A percentile compares a stretch with the other conserved stretches of the same genome.
Evolutionary conservation across 352 stramenopile species (phyloP).

Genomic region (Blastocystis sp.): DNA sequence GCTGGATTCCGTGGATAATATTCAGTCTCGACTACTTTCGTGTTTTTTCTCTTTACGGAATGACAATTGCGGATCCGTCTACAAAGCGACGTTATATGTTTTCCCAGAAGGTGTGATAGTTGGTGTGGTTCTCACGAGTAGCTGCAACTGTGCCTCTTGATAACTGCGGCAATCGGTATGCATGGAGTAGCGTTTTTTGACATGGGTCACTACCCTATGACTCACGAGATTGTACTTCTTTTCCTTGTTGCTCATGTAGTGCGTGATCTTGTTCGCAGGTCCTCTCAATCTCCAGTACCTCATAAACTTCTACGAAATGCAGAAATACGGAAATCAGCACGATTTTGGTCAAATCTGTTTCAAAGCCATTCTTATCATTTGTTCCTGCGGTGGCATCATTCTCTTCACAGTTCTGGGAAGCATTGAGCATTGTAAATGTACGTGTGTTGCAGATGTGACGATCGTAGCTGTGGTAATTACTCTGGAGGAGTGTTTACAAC

Average conservation of each 20-base stretch:
- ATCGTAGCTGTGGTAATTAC: constrained; percentile 34
- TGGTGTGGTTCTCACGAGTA: background rate
- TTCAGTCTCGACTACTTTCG: constrained; percentile 15
- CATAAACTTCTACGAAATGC: constrained; percentile 21
- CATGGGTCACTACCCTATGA: constrained; percentile 46
- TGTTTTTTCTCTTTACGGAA: background rate
- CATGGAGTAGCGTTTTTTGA: constrained; percentile 51
- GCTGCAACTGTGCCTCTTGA: background rate
- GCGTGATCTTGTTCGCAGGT: constrained; percentile 25
- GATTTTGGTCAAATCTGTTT: background rate
- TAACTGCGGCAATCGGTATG: constrained; percentile 8
- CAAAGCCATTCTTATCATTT: background rate
- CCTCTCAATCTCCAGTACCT: constrained; percentile 15
- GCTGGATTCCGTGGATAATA: constrained; percentile 48
- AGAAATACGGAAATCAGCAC: background rate
- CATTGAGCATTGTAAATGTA: constrained; percentile 55
- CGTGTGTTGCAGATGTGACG: background rate
- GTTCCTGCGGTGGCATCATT: background rate
- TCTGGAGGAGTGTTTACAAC: constrained; percentile 37
- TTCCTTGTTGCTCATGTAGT: background rate
- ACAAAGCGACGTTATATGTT: background rate
- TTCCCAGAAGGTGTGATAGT: background rate
- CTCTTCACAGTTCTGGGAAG: constrained; percentile 27
- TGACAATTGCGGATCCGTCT: background rate
- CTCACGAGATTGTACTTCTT: background rate